Conservation (phyloP, 1,139 yeast species). For the Diutina sp. region DNA sequence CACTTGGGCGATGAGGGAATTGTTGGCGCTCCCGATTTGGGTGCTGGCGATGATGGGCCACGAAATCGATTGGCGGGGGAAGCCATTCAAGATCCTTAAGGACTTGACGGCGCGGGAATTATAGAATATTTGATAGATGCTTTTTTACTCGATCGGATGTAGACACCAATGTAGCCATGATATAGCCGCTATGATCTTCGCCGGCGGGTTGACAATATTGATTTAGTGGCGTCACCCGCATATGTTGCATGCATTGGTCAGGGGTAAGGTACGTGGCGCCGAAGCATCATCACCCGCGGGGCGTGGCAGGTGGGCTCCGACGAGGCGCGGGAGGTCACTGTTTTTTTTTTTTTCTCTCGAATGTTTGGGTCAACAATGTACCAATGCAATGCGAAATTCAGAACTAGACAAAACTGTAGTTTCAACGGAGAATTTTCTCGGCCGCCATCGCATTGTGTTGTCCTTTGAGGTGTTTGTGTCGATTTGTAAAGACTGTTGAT, state of each 20-base stretch:
- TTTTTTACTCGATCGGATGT: background rate
- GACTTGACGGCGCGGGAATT: constrained; percentile 72
- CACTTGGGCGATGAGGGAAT: constrained; percentile 58
- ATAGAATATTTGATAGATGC: constrained; percentile 5
- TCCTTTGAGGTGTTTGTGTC: too few species aligned
- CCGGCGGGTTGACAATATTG: background rate
- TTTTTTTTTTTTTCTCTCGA: too few species aligned
- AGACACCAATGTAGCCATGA: background rate
- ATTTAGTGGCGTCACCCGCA: background rate
- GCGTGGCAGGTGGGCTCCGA: too few species aligned
- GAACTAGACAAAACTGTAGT: too few species aligned
- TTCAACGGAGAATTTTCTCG: too few species aligned
- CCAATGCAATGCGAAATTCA: too few species aligned
- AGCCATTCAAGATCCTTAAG: constrained; percentile 56
- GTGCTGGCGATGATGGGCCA: constrained; percentile 67
- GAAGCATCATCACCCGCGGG: background rate
- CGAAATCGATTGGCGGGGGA: constrained; percentile 72
- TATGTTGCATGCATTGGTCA: background rate
- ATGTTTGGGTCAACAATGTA: too few species aligned
- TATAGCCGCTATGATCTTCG: background rate
- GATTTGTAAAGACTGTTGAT: too few species aligned
- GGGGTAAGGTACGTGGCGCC: background rate
- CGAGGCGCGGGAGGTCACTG: too few species aligned
- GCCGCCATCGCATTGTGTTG: too few species aligned
- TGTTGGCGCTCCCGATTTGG: constrained; percentile 80